These are phyloP conservation scores for Penicillium sp. DNA, from an alignment of 2,329 filamentous ascomycete species.

Conservation along the genomic window DNA sequence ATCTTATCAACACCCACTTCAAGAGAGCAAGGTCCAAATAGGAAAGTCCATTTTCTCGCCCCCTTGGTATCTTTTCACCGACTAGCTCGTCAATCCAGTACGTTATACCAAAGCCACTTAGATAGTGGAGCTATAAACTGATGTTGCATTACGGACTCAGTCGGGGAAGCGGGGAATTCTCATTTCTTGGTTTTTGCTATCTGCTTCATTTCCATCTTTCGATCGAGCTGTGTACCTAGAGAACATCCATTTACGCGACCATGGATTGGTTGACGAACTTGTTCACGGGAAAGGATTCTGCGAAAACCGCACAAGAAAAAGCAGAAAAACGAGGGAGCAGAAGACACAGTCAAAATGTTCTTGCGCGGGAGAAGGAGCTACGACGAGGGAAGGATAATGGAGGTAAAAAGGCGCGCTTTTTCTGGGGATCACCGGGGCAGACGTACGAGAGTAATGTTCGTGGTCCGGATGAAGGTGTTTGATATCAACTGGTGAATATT, in stretches of 20 bases:
- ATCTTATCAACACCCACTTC: no score
- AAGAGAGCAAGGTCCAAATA: no score
- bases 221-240: not conserved
- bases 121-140: not conserved
- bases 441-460: not conserved
- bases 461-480: no score
- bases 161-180: not conserved
- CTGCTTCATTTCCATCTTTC: not conserved
- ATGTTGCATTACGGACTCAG: not conserved
- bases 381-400: not conserved
- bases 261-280: not conserved
- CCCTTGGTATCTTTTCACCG: no score
- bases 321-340: not conserved
- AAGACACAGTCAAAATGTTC: not conserved
- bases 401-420: not conserved
- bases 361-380: not conserved
- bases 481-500: not conserved
- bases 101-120: no score
- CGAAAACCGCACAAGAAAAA: not conserved
- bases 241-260: not conserved
- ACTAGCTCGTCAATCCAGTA: no score
- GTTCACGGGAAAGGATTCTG: not conserved
- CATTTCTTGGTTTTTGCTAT: not conserved
- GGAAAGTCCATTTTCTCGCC: no score
- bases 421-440: not conserved